Percentiles rank a stretch among this genome's conserved stretches.
Evolutionary conservation across 2,329 filamentous ascomycete species (phyloP).

Genomic region (Monilinia aucupariae): DNA sequence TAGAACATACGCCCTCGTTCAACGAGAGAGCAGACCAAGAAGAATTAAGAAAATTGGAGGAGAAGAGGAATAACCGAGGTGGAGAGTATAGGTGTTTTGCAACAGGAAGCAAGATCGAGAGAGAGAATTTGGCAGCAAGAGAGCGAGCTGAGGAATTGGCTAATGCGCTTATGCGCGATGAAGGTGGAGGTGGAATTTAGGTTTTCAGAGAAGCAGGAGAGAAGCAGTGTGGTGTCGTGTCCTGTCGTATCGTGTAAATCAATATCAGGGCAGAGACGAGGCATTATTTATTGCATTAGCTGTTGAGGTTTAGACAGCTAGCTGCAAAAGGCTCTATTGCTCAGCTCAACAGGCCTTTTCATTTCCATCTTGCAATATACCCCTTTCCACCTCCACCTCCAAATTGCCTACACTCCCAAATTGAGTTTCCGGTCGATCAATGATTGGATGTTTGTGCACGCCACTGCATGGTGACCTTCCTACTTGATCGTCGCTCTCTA

Average conservation of each 20-base stretch:
- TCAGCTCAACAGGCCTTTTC: not conserved
- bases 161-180: not conserved
- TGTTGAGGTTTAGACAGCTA: not conserved
- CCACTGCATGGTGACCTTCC: not conserved
- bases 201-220: not conserved
- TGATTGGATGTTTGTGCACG: not conserved
- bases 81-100: not conserved
- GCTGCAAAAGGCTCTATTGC: not conserved
- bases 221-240: not conserved
- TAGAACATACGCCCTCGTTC: not conserved
- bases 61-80: not conserved
- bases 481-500: not conserved
- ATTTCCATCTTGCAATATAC: not conserved
- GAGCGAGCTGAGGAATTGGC: constrained; percentile 1
- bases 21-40: constrained; percentile 7
- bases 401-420: no score
- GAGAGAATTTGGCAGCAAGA: not conserved
- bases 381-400: not conserved
- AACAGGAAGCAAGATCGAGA: not conserved
- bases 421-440: not conserved
- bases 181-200: not conserved
- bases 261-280: not conserved
- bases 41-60: not conserved
- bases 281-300: not conserved
- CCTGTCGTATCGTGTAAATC: no score